phyloP scores from a whole-genome alignment of 345 rosid genomes.

The Aegle marmelos region DNA sequence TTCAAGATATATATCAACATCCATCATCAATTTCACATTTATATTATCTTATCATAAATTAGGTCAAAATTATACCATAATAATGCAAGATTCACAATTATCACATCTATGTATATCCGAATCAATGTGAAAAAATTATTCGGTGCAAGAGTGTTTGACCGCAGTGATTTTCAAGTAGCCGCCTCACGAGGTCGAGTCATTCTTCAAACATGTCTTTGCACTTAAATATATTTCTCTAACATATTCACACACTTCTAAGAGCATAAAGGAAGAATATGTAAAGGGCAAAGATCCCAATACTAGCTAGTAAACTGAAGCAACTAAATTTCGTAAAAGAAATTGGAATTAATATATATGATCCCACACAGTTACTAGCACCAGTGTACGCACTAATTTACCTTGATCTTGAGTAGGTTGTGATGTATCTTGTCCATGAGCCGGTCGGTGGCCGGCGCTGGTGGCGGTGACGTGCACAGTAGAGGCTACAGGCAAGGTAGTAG shows the following conservation, averaged over 20 bases:
- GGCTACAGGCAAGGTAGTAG: background rate
- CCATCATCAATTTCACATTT: background rate
- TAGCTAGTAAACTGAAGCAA: background rate
- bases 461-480: background rate
- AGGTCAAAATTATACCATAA: background rate
- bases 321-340: background rate
- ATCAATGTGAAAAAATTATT: too few relatives aligned
- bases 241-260: background rate
- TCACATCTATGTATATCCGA: background rate
- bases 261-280: background rate
- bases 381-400: slow-evolving; percentile 1
- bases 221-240: too few relatives aligned
- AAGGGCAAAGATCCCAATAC: background rate
- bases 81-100: background rate
- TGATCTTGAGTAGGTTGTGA: slow-evolving; percentile 10
- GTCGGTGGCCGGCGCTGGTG: background rate
- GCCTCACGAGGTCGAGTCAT: too few relatives aligned
- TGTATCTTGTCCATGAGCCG: background rate
- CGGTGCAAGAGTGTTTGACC: too few relatives aligned
- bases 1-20: background rate
- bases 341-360: background rate
- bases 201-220: too few relatives aligned
- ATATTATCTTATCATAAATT: background rate
- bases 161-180: too few relatives aligned
- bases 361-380: background rate